These are phyloP conservation scores for Hypoxylon sp. DNA, from an alignment of 2,329 filamentous ascomycete species.

Conservation along the genomic window DNA sequence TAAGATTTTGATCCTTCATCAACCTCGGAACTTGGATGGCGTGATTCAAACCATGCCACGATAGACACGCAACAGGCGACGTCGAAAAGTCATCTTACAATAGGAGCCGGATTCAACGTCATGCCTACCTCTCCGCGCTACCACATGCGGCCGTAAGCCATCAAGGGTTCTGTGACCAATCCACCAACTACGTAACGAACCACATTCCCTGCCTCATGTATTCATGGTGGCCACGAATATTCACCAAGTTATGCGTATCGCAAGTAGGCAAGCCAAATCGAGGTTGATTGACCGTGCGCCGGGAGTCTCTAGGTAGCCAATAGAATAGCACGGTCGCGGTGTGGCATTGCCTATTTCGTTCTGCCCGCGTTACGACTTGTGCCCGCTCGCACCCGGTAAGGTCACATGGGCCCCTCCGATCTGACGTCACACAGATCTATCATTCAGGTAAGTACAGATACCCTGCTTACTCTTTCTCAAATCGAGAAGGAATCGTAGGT, in stretches of 20 bases:
- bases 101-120: background rate
- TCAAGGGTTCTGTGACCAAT: background rate
- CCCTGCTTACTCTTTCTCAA: background rate
- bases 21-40: background rate
- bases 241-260: too few species aligned
- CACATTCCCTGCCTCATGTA: background rate
- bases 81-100: background rate
- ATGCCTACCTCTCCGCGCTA: background rate
- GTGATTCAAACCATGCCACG: background rate
- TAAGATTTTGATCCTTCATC: background rate
- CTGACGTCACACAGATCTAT: slow-evolving; percentile 30
- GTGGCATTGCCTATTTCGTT: slow-evolving; percentile 32
- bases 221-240: background rate
- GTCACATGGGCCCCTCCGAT: slow-evolving; percentile 12
- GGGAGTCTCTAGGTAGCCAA: slow-evolving; percentile 18
- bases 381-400: slow-evolving; percentile 16
- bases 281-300: background rate
- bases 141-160: background rate
- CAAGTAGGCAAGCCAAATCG: background rate
- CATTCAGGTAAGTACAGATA: background rate
- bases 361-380: slow-evolving; percentile 9
- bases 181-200: background rate
- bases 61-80: background rate
- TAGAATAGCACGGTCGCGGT: slow-evolving; percentile 9
- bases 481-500: background rate